Evolutionary conservation across 139 green algal genomes (phyloP).

Genomic region (Diplosphaera chodatii): DNA sequence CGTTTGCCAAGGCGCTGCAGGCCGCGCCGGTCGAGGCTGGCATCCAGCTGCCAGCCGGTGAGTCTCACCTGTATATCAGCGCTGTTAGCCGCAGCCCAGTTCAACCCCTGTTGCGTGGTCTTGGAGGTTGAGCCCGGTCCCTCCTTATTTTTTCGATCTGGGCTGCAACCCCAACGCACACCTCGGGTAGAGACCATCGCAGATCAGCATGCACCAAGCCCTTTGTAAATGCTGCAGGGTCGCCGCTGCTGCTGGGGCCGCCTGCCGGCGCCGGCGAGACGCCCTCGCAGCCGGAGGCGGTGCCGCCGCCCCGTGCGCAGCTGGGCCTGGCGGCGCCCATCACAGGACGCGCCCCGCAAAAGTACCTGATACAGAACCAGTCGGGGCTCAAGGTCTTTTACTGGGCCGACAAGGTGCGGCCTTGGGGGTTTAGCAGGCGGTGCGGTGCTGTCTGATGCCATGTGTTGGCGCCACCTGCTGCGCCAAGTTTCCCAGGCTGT

Average conservation of each 20-base stretch:
- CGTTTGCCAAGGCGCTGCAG: conserved; percentile 35
- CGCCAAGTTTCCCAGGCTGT: too few species aligned
- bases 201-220: neutral
- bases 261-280: neutral
- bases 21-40: neutral
- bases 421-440: too few species aligned
- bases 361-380: conserved; percentile 82
- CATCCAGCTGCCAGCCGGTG: neutral
- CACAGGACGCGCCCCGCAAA: conserved; percentile 53
- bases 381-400: conserved; percentile 68
- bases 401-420: conserved; percentile 42
- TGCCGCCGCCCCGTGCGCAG: neutral
- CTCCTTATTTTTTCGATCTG: too few species aligned
- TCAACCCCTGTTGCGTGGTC: too few species aligned
- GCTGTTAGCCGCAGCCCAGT: too few species aligned
- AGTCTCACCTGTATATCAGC: too few species aligned
- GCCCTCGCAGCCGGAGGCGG: neutral
- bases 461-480: too few species aligned
- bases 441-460: too few species aligned
- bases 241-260: neutral
- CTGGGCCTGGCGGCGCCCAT: neutral
- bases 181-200: too few species aligned
- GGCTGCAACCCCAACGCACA: too few species aligned
- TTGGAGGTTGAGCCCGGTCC: too few species aligned
- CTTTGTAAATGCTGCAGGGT: neutral